Evolutionary conservation across 257 asterid genomes (phyloP).

Genomic region (Paulownia fortunei): DNA sequence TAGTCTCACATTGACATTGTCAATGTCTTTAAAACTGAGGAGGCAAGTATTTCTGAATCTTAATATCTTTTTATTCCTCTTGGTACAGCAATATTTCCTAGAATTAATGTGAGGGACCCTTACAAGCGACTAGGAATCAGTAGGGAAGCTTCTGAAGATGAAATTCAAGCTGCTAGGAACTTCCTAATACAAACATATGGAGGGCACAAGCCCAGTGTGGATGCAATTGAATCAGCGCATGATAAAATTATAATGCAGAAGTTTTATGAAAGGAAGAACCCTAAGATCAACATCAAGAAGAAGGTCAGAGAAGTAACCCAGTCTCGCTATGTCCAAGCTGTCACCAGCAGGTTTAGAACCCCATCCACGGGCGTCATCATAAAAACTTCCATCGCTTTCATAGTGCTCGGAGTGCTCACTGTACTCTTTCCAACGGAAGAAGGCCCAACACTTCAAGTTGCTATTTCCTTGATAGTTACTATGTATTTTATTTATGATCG

Average conservation of each 20-base stretch:
- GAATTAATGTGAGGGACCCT: constrained; percentile 85
- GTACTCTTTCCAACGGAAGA: constrained; percentile 96
- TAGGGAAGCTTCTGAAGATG: constrained; percentile 91
- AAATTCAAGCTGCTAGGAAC: constrained; percentile 88
- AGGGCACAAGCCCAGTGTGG: constrained; percentile 85
- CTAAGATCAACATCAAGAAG: constrained; percentile 86
- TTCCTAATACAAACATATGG: constrained; percentile 82
- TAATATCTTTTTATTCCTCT: constrained; percentile 5
- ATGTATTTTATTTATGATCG: constrained; percentile 78
- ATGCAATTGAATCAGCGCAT: constrained; percentile 94
- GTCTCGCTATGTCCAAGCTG: constrained; percentile 79
- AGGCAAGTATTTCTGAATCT: constrained; percentile 19
- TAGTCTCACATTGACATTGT: not conserved
- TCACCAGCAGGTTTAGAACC: constrained; percentile 78
- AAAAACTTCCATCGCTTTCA: constrained; percentile 77
- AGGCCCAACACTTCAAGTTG: constrained; percentile 98
- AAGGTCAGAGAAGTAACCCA: constrained; percentile 87
- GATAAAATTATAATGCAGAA: constrained; percentile 95
- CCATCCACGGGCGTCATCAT: constrained; percentile 70
- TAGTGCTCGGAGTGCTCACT: constrained; percentile 80
- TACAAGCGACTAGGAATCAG: constrained; percentile 95
- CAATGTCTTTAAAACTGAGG: not conserved
- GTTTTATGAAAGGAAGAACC: constrained; percentile 89
- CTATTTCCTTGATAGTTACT: constrained; percentile 71
- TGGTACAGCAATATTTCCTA: constrained; percentile 73